Percentiles rank a stretch among this genome's conserved stretches.
Conservation (phyloP, 1,284 basidiomycete genomes). For the Apiotrichum veenhuisii region DNA sequence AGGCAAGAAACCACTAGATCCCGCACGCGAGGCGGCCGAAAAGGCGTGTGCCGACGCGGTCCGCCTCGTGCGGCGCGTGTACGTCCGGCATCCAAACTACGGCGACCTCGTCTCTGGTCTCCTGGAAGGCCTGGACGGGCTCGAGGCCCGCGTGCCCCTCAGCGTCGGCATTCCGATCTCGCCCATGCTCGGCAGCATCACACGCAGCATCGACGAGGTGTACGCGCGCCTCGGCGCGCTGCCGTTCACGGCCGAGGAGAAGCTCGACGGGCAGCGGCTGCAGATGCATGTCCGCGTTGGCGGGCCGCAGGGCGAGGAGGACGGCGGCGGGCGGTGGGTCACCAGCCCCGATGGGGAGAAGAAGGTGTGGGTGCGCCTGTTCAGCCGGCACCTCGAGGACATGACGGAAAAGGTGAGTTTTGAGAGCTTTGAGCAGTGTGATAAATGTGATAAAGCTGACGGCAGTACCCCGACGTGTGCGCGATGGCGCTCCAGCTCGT, state of each 20-base stretch:
- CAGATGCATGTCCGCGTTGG: conserved; percentile 67
- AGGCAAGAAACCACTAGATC: conserved; percentile 49
- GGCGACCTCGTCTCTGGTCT: conserved; percentile 69
- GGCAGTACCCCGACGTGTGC: conserved; percentile 76
- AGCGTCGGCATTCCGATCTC: conserved; percentile 62
- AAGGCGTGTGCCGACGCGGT: conserved; percentile 59
- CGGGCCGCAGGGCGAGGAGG: conserved; percentile 43
- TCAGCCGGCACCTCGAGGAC: conserved; percentile 82
- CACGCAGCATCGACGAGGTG: conserved; percentile 76
- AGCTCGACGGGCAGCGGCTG: conserved; percentile 82
- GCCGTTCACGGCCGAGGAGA: conserved; percentile 73
- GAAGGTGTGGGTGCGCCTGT: conserved; percentile 62
- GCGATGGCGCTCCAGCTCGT: conserved; percentile 54
- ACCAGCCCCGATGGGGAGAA: conserved; percentile 50
- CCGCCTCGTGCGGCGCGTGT: conserved; percentile 66
- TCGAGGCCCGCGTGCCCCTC: conserved; percentile 66
- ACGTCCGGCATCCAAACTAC: conserved; percentile 85
- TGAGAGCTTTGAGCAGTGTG: background rate
- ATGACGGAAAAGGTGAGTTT: conserved; percentile 76
- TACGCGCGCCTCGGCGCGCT: conserved; percentile 65
- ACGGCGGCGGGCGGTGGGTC: conserved; percentile 48
- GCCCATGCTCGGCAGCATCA: conserved; percentile 56
- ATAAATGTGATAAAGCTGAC: background rate
- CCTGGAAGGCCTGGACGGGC: conserved; percentile 61
- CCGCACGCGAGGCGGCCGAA: conserved; percentile 53